phyloP scores from a whole-genome alignment of 75 land plant genomes.

The Sequoiadendron giganteum region DNA sequence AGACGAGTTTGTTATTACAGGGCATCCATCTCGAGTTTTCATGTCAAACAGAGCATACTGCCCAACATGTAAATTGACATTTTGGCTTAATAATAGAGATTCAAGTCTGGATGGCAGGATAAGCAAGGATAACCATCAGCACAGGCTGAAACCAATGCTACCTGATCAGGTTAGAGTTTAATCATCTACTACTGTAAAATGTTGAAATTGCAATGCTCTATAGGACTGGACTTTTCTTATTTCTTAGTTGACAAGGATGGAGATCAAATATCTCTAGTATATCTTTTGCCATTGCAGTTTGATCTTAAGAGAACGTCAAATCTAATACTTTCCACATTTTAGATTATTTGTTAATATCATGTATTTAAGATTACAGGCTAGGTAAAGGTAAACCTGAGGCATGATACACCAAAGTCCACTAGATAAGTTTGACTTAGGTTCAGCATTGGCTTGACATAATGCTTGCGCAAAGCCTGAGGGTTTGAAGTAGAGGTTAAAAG shows the following conservation, averaged over 20 bases:
- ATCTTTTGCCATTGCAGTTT: not conserved
- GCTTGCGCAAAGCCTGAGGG: not conserved
- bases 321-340: not conserved
- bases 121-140: not conserved
- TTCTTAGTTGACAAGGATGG: not conserved
- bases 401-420: not conserved
- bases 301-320: not conserved
- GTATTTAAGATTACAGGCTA: not conserved
- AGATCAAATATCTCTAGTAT: not conserved
- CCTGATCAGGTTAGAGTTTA: slow-evolving; percentile 11
- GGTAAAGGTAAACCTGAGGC: not conserved
- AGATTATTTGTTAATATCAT: not conserved
- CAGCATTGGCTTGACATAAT: not conserved
- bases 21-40: slow-evolving; percentile 29
- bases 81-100: slow-evolving; percentile 20
- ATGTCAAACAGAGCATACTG: slow-evolving; percentile 34
- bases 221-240: not conserved
- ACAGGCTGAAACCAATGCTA: not conserved
- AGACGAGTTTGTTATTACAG: slow-evolving; percentile 14
- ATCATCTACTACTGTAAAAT: not conserved
- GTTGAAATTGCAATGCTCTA: not conserved
- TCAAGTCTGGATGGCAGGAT: not conserved
- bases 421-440: not conserved
- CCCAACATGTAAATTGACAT: slow-evolving; percentile 17
- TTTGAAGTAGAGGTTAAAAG: not conserved